Evolutionary conservation across 2,329 filamentous ascomycete species (phyloP), one percentile per base, ranked within the genome.

Genomic region (Talaromyces sp.): DNA sequence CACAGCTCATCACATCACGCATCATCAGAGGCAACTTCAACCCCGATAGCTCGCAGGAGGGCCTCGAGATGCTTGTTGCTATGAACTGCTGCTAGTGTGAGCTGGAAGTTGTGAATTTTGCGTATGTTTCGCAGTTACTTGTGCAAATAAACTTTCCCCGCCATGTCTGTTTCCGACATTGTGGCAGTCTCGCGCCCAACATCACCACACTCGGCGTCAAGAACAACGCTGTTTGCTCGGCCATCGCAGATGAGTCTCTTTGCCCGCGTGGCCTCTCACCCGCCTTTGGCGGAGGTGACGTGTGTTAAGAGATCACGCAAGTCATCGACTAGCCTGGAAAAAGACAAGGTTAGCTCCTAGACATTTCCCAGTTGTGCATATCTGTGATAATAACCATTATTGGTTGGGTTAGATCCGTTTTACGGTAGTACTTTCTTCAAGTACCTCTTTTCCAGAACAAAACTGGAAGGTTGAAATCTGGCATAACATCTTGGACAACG

Each of bases 401-500:
- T 9, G 7, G 27, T 51, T 36, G 15, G 11, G 27, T 6, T 57
- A 82, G 69, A 78, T 89, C 44, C 71, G 73, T 0, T 88, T 97
- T 66, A 87, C 84, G 0, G 87, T 89, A 7, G 75, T 93, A 13
- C 80, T 96, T 33, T 87, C 93, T 67, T 84, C 88, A 49, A 84
- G 85, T 47, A 74, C 73, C 25, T 79, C 78, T 39, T 82, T 82
- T 54, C 79, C 80, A 8, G 76, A 83, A 17, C 78, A 85, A 63
- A 69, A 80, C 22, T 95, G 90, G 88, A 84, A 95, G 67, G 84
- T 92, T 33, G 84, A 85, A 17, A 75, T 96, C 8, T 96, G 92
- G 91, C 85, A 91, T 64, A 87, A 89, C 67, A 83, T 84, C 57
- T 79, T 72, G 39, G 33, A 63, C 15, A 80, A 66, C 80, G 83